Base-by-base conservation (phyloP, 2,329 filamentous ascomycete species). In the Pyrenophora teres region DNA sequence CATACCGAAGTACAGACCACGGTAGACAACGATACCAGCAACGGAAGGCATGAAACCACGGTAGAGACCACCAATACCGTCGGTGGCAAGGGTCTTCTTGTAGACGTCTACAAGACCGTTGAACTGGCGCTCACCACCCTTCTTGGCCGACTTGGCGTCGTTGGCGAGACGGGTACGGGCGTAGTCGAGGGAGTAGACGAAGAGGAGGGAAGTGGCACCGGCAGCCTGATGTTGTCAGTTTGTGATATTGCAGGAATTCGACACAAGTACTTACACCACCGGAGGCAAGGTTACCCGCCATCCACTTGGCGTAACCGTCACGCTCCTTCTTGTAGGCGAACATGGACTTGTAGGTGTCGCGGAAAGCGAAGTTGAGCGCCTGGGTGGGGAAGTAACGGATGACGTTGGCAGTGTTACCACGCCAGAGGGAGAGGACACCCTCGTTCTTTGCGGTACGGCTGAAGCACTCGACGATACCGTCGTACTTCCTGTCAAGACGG, bases 341-440 rank as follows among this genome's bases (percentile, higher is more conserved):
- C 92, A 99, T 95, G 77, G 89, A 86, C 92, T 99, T 99, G 92
- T 97, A 99, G 88, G 95, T 97, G 82, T 99, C 94, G 81, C 94
- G 94, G 94, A 99, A 99, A 79, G 94, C 94, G 78, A 99, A 99
- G 92, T 99, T 99, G 80, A 99, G 86, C 75, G 94, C 94, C 87
- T 99, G 94, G 80, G 94, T 99, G 72, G 94, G 94, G 91, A 99
- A 99, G 86, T 99, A 99, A 89, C 94, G 94, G 87, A 99, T 96
- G 81, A 99, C 94, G 89, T 99, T 99, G 91, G 94, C 94, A 78
- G 94, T 99, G 91, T 99, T 99, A 83, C 94, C 94, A 87, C 94
- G 88, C 94, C 94, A 99, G 74, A 99, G 86, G 66, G 93, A 87
- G 80, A 94, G 87, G 73, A 94, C 81, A 90, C 94, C 94, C 86